Percentiles rank a stretch among this genome's conserved stretches.
Evolutionary conservation across 805 yeast genomes (phyloP).

Genomic region (Candida morakotiae): DNA sequence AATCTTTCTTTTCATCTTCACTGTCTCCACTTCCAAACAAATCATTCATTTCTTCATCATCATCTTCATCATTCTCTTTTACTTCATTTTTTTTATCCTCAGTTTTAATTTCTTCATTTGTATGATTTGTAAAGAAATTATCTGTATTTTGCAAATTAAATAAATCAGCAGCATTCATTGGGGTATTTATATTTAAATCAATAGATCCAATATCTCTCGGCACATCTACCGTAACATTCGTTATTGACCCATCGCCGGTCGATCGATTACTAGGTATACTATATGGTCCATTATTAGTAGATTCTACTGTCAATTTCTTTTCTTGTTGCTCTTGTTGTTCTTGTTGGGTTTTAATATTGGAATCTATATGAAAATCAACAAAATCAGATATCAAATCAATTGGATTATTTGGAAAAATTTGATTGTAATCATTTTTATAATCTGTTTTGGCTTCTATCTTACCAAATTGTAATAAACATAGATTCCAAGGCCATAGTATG

Average conservation of each 20-base stretch:
- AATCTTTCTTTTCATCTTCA: constrained; percentile 6
- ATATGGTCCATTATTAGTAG: constrained; percentile 5
- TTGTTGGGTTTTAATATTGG: constrained; percentile 12
- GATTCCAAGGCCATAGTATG: constrained; percentile 68
- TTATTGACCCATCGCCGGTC: constrained; percentile 17
- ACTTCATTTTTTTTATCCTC: neutral
- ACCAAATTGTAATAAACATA: constrained; percentile 58
- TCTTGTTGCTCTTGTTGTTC: constrained; percentile 5
- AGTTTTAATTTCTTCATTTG: neutral
- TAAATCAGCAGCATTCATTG: constrained; percentile 12
- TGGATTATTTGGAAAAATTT: constrained; percentile 20
- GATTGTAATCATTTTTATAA: constrained; percentile 11
- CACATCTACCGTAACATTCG: constrained; percentile 11
- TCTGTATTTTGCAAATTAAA: constrained; percentile 11
- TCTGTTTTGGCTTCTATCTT: constrained; percentile 15
- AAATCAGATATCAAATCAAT: constrained; percentile 31
- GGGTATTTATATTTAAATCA: constrained; percentile 13
- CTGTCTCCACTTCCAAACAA: constrained; percentile 12
- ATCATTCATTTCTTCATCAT: constrained; percentile 22
- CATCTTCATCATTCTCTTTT: constrained; percentile 10
- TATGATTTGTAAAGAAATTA: constrained; percentile 12
- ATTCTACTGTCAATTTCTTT: neutral
- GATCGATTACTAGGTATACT: constrained; percentile 17
- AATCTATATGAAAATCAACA: constrained; percentile 27
- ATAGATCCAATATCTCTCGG: constrained; percentile 12